These are phyloP conservation scores for Boletus patriciae DNA, from an alignment of 768 basidiomycete genomes.

Conservation along the genomic window DNA sequence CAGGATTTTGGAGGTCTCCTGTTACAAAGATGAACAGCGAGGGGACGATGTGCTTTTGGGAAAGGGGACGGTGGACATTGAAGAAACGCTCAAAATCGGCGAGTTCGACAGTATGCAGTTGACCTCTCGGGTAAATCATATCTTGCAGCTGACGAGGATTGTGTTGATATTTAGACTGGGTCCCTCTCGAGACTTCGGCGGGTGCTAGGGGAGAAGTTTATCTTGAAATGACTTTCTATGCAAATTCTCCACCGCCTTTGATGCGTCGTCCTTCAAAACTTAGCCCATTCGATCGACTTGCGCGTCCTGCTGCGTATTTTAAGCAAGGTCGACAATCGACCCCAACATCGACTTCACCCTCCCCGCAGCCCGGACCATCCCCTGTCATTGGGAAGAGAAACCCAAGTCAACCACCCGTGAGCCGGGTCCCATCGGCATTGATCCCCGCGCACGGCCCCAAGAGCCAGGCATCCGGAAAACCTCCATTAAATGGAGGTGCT, in stretches of 20 bases:
- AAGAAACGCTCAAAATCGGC: slow-evolving; percentile 76
- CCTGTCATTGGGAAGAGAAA: slow-evolving; percentile 11
- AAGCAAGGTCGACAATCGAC: slow-evolving; percentile 23
- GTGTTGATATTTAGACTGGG: slow-evolving; percentile 58
- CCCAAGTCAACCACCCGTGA: slow-evolving; percentile 5
- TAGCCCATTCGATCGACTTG: slow-evolving; percentile 49
- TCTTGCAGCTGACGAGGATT: slow-evolving; percentile 4
- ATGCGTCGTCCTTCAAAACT: slow-evolving; percentile 55
- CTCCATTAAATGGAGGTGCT: slow-evolving; percentile 7
- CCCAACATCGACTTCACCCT: slow-evolving; percentile 12
- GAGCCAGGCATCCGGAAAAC: slow-evolving; percentile 10
- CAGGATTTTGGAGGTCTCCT: slow-evolving; percentile 68
- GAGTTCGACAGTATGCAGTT: slow-evolving; percentile 82
- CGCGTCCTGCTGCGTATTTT: slow-evolving; percentile 37
- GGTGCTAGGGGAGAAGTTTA: slow-evolving; percentile 81
- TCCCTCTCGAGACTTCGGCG: slow-evolving; percentile 56
- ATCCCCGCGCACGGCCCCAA: slow-evolving; percentile 19
- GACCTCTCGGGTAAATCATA: background rate
- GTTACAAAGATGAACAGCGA: slow-evolving; percentile 75
- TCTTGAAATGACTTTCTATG: slow-evolving; percentile 92
- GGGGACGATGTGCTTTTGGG: slow-evolving; percentile 76
- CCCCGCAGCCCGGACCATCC: slow-evolving; percentile 15
- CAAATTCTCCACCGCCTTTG: slow-evolving; percentile 60
- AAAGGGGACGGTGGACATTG: slow-evolving; percentile 70
- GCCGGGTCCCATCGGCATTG: slow-evolving; percentile 24